Conservation (phyloP, 495 filamentous ascomycete species). For the Evernia prunastri region DNA sequence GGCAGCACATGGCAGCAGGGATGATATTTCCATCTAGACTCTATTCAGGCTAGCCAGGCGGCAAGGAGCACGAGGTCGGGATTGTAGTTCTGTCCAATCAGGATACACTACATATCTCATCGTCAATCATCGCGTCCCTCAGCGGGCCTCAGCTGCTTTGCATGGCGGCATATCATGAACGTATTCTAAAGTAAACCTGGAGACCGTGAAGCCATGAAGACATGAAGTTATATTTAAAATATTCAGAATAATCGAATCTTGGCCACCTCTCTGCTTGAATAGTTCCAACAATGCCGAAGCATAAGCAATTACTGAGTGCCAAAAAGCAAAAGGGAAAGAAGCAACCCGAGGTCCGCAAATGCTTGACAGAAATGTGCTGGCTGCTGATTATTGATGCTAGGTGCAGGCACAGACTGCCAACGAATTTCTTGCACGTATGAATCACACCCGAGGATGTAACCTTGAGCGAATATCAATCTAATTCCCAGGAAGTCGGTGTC, state of each 20-base stretch:
- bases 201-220: not conserved
- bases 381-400: slow-evolving; percentile 18
- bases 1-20: not conserved
- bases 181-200: not conserved
- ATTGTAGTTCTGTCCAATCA: not conserved
- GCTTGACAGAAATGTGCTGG: not conserved
- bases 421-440: slow-evolving; percentile 51
- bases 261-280: not conserved
- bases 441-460: slow-evolving; percentile 2
- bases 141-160: not conserved
- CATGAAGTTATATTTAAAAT: not conserved
- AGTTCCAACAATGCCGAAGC: slow-evolving; percentile 42
- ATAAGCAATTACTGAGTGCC: slow-evolving; percentile 44
- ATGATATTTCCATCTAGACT: not conserved
- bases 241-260: not conserved
- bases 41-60: not conserved
- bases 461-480: not conserved
- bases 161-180: not conserved
- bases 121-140: not conserved
- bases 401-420: slow-evolving; percentile 52
- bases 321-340: slow-evolving; percentile 42
- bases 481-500: slow-evolving; percentile 49
- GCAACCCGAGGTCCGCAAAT: slow-evolving; percentile 9
- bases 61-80: not conserved
- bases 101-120: not conserved